A percentile compares a stretch with the other conserved stretches of the same genome.
Evolutionary conservation across 176 grass and related monocot species (phyloP).

Genomic region (Carex myosuroides): DNA sequence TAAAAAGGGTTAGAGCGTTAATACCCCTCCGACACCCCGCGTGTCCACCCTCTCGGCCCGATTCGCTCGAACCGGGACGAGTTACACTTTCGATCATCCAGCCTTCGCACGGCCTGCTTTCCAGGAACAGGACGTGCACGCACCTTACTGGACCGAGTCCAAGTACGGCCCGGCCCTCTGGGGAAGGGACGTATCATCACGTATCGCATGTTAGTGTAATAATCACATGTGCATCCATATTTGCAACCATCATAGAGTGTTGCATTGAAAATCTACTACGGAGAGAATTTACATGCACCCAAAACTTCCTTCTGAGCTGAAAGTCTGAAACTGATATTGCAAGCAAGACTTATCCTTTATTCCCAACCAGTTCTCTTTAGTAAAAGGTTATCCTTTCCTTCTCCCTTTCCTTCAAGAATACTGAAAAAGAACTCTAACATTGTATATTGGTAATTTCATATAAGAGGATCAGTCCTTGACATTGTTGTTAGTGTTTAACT

Average conservation of each 20-base stretch:
- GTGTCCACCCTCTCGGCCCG: no score
- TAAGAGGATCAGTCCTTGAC: conserved; percentile 5
- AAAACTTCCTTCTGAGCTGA: neutral
- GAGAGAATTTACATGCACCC: neutral
- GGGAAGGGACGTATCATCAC: no score
- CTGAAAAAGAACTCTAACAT: neutral
- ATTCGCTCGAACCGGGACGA: no score
- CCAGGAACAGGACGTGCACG: no score
- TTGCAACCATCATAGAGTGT: neutral
- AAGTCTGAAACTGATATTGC: neutral
- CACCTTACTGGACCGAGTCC: no score
- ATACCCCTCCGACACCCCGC: no score
- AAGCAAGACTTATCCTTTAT: conserved; percentile 1
- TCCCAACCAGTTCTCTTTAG: conserved; percentile 8
- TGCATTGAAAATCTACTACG: neutral
- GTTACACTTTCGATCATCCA: no score
- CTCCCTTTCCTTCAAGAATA: neutral
- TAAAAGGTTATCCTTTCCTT: conserved; percentile 59
- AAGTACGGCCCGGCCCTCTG: no score
- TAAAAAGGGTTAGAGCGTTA: no score
- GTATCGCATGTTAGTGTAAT: neutral
- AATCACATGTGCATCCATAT: neutral
- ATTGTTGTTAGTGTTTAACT: neutral
- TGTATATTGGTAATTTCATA: neutral
- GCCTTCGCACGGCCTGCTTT: no score